Base-by-base conservation (phyloP, 352 stramenopile genomes). In the Phytopythium aichiense region DNA sequence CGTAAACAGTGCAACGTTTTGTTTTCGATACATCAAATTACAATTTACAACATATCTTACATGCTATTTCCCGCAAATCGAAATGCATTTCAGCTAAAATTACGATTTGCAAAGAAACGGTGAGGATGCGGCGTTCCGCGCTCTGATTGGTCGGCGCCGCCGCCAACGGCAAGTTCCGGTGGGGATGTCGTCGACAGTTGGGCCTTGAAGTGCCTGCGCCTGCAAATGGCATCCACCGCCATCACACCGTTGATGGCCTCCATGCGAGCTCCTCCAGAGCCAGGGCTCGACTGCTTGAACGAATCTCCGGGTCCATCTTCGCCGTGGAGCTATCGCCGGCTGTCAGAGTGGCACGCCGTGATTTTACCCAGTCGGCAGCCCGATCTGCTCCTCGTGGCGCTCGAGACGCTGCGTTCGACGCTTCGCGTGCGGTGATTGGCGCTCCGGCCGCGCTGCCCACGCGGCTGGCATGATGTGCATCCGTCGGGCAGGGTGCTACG, bases 61-160 rank as follows among this genome's bases (percentile, higher is more conserved):
- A 0, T 31, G 3, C 28, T 7, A 31, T 31, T 31, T 0, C 4
- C 28, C 28, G 4, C 28, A 31, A 31, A 31, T 31, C 4, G 28
- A 5, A 31, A 7, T 31, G 28, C 28, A 31, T 31, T 31, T 31
- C 4, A 30, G 28, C 28, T 31, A 55, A 22, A 22, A 37, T 37
- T n/a, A 37, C 11, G 8, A 12, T 35, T 53, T 35, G 35, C 18
- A 52, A 52, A 25, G 22, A 31, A 35, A 31, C 13, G 51, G 35
- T 58, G 52, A 58, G 18, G n/a, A 8, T 33, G 31, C 13, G 7
- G 8, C 3, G 9, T n/a, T 20, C 15, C 7, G 52, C 9, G 30
- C 33, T 35, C 33, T 58, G 33, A 58, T 58, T 58, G 52, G 52
- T 31, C 52, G 20, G n/a, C 2, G 15, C 52, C 3, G 35, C 16